Base-by-base conservation (phyloP, 1,284 basidiomycete genomes). In the Sphagnurus paluster region DNA sequence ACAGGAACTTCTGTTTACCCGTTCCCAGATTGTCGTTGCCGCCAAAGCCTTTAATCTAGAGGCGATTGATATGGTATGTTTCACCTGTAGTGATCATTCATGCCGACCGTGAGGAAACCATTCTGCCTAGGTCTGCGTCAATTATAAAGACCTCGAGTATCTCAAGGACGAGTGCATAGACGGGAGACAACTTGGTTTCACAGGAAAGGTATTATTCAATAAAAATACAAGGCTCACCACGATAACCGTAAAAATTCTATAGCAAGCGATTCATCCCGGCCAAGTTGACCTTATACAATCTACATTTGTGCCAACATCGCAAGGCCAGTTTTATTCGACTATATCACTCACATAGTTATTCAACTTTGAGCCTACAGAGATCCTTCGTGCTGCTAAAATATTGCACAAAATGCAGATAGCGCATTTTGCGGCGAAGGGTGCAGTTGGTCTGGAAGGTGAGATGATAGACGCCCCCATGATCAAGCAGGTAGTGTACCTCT, bases 391-490 rank as follows among this genome's bases (percentile, higher is more conserved):
- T 0, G 82, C 79, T 2, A 82, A 79, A 50, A 91, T 97, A 42
- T 61, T 91, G 5, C 72, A 75, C 25, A 70, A 72, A 36, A 86
- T 93, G 83, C 72, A 82, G 39, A 64, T 70, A 24, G 82, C 82
- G 21, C 72, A 77, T 54, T 61, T 60, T 14, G 56, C 62, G 2
- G 60, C 64, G 43, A 69, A 61, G 39, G 75, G 75, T 13, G 75
- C 75, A 6, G 61, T 74, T 20, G 81, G 79, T 10, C 74, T 84
- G 2, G 79, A 82, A 14, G 82, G 79, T 36, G 83, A 85, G 59
- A 94, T 94, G 93, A 92, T 98, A 41, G 94, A 98, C 65, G 90
- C 90, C 5, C 93, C 93, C 0, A 90, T 96, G 85, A 74, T 94
- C 47, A 90, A 91, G 63, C 88, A 90, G 76, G 87, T 82, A 46